Percentiles rank a stretch among this genome's conserved stretches.
phyloP scores from a whole-genome alignment of 2,329 filamentous ascomycete species.

The Claviceps cyperi region DNA sequence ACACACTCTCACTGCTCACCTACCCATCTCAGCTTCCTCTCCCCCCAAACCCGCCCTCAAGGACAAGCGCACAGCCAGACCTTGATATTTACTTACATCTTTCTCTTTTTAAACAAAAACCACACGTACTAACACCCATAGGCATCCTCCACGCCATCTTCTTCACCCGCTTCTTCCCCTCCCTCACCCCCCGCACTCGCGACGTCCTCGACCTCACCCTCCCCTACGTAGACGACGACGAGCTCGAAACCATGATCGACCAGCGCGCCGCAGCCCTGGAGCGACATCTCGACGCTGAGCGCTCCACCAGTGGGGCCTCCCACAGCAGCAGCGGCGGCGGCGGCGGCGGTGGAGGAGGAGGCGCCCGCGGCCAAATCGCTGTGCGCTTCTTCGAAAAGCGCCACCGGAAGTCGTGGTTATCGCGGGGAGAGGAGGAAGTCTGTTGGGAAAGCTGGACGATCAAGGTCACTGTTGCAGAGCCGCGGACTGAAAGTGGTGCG shows the following conservation, averaged over 20 bases:
- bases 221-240: slow-evolving; percentile 76
- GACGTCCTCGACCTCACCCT: slow-evolving; percentile 85
- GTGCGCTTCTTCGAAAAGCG: slow-evolving; percentile 95
- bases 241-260: slow-evolving; percentile 88
- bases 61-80: too few species aligned
- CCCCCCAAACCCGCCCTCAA: too few species aligned
- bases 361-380: slow-evolving; percentile 48
- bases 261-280: slow-evolving; percentile 68
- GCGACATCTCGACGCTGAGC: slow-evolving; percentile 55
- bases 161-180: slow-evolving; percentile 95
- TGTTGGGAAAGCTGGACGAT: slow-evolving; percentile 96
- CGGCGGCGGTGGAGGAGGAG: too few species aligned
- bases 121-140: slow-evolving; percentile 20
- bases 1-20: too few species aligned
- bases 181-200: slow-evolving; percentile 65
- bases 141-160: slow-evolving; percentile 94
- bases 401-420: slow-evolving; percentile 66
- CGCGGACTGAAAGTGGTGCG: slow-evolving; percentile 74
- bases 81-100: too few species aligned
- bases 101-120: too few species aligned
- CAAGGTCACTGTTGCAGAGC: slow-evolving; percentile 83
- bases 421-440: slow-evolving; percentile 75
- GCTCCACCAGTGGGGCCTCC: slow-evolving; percentile 19
- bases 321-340: slow-evolving; percentile 9
- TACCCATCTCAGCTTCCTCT: too few species aligned